Percentiles rank a stretch among this genome's conserved stretches.
Evolutionary conservation across 768 basidiomycete species (phyloP).

Genomic region (Kondoa subrosea): DNA sequence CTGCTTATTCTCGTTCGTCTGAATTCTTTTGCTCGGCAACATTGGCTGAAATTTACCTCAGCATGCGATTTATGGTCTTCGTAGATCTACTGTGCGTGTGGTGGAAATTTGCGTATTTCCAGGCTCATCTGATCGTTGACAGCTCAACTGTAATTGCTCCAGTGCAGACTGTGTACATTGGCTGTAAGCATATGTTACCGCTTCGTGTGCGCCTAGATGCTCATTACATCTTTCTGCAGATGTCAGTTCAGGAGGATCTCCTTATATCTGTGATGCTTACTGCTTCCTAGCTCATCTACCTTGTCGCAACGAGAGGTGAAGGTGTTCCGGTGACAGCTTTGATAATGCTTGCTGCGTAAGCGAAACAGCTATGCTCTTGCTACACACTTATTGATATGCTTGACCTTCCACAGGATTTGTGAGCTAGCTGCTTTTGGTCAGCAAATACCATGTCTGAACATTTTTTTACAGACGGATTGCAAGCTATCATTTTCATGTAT

Average conservation of each 20-base stretch:
- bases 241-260: too few species aligned
- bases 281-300: conserved; percentile 71
- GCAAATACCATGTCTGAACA: background rate
- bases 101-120: too few species aligned
- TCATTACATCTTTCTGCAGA: too few species aligned
- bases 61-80: conserved; percentile 95
- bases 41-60: too few species aligned
- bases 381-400: background rate
- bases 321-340: conserved; percentile 73
- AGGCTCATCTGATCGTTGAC: too few species aligned
- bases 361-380: background rate
- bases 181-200: background rate
- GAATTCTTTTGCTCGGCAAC: too few species aligned
- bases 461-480: conserved; percentile 47
- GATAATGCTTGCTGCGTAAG: conserved; percentile 50
- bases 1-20: conserved; percentile 99
- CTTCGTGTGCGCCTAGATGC: background rate
- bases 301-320: conserved; percentile 51
- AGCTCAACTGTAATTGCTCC: conserved; percentile 13
- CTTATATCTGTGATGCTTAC: too few species aligned
- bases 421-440: background rate
- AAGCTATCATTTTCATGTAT: conserved; percentile 48
- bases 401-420: background rate
- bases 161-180: background rate
- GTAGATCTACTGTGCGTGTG: conserved; percentile 38